These are phyloP conservation scores for Reutealis trisperma DNA, from an alignment of 345 rosid species.

Conservation along the genomic window DNA sequence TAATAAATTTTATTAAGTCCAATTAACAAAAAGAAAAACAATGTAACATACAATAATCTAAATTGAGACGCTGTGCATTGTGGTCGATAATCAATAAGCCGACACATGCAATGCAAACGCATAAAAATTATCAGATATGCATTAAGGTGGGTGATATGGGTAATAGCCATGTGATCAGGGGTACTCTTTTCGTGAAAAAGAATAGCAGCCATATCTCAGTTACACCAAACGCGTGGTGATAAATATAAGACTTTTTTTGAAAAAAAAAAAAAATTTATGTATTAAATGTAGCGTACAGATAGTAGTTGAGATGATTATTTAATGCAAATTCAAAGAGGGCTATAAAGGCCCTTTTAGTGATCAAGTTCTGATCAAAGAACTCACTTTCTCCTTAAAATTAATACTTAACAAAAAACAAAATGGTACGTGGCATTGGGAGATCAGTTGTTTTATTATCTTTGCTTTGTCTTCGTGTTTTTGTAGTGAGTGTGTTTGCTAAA, in stretches of 20 bases:
- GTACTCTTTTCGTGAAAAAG: neutral
- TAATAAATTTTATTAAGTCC: too few relatives aligned
- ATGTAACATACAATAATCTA: too few relatives aligned
- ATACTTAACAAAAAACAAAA: slow-evolving; percentile 19
- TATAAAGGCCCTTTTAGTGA: slow-evolving; percentile 17
- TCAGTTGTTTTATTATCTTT: slow-evolving; percentile 36
- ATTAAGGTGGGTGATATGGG: neutral
- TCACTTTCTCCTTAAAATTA: neutral
- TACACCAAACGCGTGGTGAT: neutral
- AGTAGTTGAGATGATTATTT: slow-evolving; percentile 41
- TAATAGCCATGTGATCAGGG: too few relatives aligned
- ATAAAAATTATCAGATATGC: too few relatives aligned
- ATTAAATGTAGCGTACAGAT: slow-evolving; percentile 37
- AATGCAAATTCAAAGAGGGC: slow-evolving; percentile 24
- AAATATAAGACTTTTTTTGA: neutral
- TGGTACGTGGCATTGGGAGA: slow-evolving; percentile 34
- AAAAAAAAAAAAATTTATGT: too few relatives aligned
- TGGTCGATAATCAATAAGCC: too few relatives aligned
- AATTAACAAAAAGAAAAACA: too few relatives aligned
- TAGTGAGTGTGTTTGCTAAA: slow-evolving; percentile 43
- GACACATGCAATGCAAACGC: too few relatives aligned
- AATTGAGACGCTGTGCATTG: too few relatives aligned
- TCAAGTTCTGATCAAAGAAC: neutral
- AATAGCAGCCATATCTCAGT: neutral
- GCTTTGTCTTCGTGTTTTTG: slow-evolving; percentile 48